Evolutionary conservation across 2,329 filamentous ascomycete species (phyloP).

Genomic region (Microascus cirrosus): DNA sequence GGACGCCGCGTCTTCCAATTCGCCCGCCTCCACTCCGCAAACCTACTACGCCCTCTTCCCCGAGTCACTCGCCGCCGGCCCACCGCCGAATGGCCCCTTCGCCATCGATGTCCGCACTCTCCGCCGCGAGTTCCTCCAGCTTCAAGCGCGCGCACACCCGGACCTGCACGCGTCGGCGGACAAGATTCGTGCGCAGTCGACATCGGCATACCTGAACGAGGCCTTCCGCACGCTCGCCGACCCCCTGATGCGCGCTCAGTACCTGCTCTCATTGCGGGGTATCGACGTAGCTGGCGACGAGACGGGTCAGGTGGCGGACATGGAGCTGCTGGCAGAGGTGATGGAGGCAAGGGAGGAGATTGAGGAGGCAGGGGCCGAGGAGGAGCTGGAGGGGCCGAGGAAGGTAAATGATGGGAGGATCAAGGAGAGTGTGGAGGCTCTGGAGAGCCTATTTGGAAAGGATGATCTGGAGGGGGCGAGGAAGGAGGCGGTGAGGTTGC

Average conservation of each 20-base stretch:
- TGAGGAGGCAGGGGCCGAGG: constrained; percentile 59
- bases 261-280: constrained; percentile 63
- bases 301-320: constrained; percentile 54
- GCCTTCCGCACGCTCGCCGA: constrained; percentile 77
- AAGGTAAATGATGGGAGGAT: constrained; percentile 60
- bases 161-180: constrained; percentile 45
- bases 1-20: neutral
- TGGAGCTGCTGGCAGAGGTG: constrained; percentile 64
- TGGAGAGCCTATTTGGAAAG: constrained; percentile 54
- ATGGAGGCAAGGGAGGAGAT: constrained; percentile 70
- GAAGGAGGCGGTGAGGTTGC: constrained; percentile 61
- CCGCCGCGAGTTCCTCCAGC: constrained; percentile 72
- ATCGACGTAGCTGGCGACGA: constrained; percentile 76
- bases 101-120: constrained; percentile 57
- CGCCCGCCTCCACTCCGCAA: constrained; percentile 8
- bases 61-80: constrained; percentile 60
- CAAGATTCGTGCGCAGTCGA: constrained; percentile 57
- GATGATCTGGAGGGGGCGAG: constrained; percentile 58
- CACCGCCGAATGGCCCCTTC: constrained; percentile 70
- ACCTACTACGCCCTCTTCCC: constrained; percentile 89
- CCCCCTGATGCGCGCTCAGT: constrained; percentile 78
- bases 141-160: constrained; percentile 70
- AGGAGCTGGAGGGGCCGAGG: constrained; percentile 48
- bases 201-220: constrained; percentile 79
- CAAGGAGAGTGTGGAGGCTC: constrained; percentile 42